These are phyloP conservation scores for Fusarium pseudonygamai DNA, from an alignment of 2,329 filamentous ascomycete species.

Conservation along the genomic window DNA sequence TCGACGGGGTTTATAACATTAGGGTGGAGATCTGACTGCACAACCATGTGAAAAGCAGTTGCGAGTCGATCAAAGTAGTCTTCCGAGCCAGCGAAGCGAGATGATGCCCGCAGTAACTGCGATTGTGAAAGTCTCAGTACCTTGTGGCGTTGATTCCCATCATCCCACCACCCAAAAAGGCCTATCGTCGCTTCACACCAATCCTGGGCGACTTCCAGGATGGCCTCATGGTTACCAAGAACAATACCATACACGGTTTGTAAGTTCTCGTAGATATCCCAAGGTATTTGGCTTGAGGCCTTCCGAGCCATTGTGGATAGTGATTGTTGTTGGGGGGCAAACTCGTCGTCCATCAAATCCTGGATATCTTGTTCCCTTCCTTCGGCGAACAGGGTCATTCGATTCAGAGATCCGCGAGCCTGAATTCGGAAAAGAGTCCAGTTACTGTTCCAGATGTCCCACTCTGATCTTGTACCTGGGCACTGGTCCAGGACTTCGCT, in stretches of 20 bases:
- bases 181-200: conserved; percentile 92
- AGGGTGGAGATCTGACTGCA: conserved; percentile 77
- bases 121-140: conserved; percentile 53
- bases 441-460: conserved; percentile 83
- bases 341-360: conserved; percentile 45
- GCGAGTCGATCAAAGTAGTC: conserved; percentile 80
- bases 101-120: conserved; percentile 49
- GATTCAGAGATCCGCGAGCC: conserved; percentile 72
- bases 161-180: conserved; percentile 92
- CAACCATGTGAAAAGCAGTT: conserved; percentile 74
- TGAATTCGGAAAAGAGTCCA: conserved; percentile 87
- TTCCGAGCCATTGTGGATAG: conserved; percentile 75
- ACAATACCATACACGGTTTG: conserved; percentile 83
- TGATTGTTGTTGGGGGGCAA: conserved; percentile 57
- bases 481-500: conserved; percentile 77
- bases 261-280: conserved; percentile 88
- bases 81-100: conserved; percentile 63
- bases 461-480: conserved; percentile 75
- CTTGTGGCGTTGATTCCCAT: conserved; percentile 65
- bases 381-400: conserved; percentile 82
- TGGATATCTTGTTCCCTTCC: conserved; percentile 64
- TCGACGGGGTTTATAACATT: conserved; percentile 81
- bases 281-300: conserved; percentile 87
- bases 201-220: conserved; percentile 81
- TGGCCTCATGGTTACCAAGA: conserved; percentile 77